Evolutionary conservation across 306 rosid species (phyloP), one percentile per base, ranked within the genome.

Genomic region (Sesbania bispinosa): DNA sequence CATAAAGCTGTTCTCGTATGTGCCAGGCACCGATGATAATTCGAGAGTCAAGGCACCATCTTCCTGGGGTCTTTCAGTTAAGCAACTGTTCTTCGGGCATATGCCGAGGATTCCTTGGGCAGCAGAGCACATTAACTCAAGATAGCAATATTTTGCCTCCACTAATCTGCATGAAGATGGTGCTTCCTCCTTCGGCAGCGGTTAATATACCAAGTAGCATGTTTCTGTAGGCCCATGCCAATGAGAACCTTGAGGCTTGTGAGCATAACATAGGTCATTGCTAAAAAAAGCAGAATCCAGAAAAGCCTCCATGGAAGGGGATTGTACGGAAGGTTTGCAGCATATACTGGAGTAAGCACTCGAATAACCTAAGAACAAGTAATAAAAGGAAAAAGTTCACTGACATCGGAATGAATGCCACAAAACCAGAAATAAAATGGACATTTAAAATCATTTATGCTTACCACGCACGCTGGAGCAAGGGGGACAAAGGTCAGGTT

Each of bases 381-480:
- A 78, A 68, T 21, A 54, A 68, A 20, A 45, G 32, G 14, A 50
- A 53, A 62, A 45, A 10, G 43, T 3, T 2, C 73, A 26, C 26
- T 42, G 1, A 48, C 26, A 30, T 21, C 35, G 46, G 62, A 73
- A 68, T 43, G 21, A 68, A 74, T 76, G 54, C 57, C 9, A 51
- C n/a, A 52, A 41, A 5, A 24, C 7, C 30, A 61, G 53, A 47
- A 19, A 62, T 20, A 38, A 4, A 57, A 66, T 16, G 46, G 32
- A 69, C 23, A 59, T 14, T 10, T 32, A 4, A 30, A 75, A 67
- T 69, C 58, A 52, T 32, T 29, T 15, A 27, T 71, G 77, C 88
- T 87, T 88, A 94, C 99, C 96, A 94, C 99, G 52, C 97, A 91
- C 21, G 99, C 97, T 24, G 97, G 99, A 62, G 97, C 99, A 73